Percentiles rank a stretch among this genome's conserved stretches.
Conservation (phyloP, 441 rosid genomes). For the Metrosideros polymorpha region DNA sequence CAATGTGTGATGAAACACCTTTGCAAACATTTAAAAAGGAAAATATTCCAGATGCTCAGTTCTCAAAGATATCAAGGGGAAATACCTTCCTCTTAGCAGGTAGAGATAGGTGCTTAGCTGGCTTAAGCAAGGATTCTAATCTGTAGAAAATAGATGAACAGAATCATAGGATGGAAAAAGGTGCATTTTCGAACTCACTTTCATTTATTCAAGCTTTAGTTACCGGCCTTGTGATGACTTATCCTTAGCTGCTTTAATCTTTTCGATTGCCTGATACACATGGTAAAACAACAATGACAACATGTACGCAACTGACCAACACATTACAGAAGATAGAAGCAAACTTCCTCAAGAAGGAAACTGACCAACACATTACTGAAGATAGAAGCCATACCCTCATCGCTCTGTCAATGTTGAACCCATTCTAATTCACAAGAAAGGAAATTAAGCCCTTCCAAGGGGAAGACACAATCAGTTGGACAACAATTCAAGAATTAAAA, state of each 20-base stretch:
- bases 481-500: not conserved
- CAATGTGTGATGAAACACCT: not conserved
- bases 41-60: not conserved
- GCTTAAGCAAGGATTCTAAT: not conserved
- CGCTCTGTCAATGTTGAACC: conserved; percentile 23
- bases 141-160: not conserved
- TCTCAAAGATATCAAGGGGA: not conserved
- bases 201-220: not conserved
- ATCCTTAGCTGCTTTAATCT: not conserved
- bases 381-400: not conserved
- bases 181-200: not conserved
- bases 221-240: not conserved
- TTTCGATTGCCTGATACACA: not conserved
- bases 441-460: conserved; percentile 48
- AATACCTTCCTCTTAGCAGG: not conserved
- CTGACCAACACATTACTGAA: not conserved
- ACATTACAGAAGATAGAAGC: not conserved
- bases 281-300: not conserved
- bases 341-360: no score
- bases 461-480: not conserved
- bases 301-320: not conserved
- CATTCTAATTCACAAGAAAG: conserved; percentile 81
- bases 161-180: not conserved
- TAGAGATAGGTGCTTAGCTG: not conserved
- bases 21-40: not conserved